Conservation (phyloP, 2,329 filamentous ascomycete species). For the Beauveria sp. region DNA sequence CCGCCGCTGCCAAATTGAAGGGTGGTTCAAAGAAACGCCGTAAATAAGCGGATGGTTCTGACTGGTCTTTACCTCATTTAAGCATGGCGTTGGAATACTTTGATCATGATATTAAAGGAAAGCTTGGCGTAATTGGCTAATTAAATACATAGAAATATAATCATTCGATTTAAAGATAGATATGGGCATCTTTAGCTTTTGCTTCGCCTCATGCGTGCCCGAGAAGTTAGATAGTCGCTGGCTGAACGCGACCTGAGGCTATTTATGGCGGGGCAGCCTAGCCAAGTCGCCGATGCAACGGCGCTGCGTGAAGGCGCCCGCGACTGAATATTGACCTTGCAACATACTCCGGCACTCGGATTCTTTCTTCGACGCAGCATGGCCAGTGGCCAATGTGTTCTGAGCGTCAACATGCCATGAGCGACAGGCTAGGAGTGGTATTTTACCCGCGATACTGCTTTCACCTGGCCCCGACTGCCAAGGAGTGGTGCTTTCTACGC, state of each 20-base stretch:
- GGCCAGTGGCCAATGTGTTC: neutral
- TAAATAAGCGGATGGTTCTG: neutral
- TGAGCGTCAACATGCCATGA: conserved; percentile 42
- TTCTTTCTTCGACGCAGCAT: neutral
- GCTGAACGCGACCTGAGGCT: too few species aligned
- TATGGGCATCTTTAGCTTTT: neutral
- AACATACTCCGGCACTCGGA: neutral
- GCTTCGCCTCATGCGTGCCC: neutral
- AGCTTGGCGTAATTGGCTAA: neutral
- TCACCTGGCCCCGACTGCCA: conserved; percentile 52
- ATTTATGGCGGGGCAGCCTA: neutral
- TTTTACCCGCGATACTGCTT: conserved; percentile 59
- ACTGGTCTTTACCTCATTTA: neutral
- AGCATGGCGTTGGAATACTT: neutral
- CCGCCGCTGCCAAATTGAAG: conserved; percentile 43
- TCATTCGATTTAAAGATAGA: too few species aligned
- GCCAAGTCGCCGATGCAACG: neutral
- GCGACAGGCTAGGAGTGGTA: conserved; percentile 24
- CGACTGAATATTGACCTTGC: neutral
- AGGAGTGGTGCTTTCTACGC: conserved; percentile 50
- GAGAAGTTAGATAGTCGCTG: too few species aligned
- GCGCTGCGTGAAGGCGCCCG: neutral
- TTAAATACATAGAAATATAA: neutral
- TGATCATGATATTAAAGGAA: neutral
- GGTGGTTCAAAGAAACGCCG: conserved; percentile 23